A percentile compares a stretch with the other conserved stretches of the same genome.
Conservation (phyloP, 225 moss, liverwort and hornwort genomes). For the Bryoerythrophyllum caledonicum region DNA sequence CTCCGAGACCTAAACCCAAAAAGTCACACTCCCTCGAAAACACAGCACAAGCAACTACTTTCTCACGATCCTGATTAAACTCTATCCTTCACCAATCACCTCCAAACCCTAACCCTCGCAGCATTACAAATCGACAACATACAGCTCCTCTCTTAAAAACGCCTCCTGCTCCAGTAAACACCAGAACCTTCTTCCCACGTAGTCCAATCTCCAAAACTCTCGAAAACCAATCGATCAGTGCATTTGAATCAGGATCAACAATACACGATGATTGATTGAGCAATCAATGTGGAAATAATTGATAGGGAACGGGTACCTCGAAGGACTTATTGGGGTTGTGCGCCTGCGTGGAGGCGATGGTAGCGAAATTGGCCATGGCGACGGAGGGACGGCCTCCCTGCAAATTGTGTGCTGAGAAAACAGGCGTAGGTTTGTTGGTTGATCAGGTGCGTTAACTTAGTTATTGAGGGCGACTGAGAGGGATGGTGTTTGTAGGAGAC, state of each 20-base stretch:
- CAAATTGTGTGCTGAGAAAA: not conserved
- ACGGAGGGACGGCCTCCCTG: not conserved
- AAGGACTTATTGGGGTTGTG: conserved; percentile 87
- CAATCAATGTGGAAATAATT: not conserved
- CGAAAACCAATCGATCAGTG: not conserved
- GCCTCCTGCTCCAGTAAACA: no score
- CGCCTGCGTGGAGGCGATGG: conserved; percentile 56
- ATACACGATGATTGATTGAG: not conserved
- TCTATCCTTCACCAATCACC: no score
- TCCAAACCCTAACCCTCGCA: conserved; percentile 8
- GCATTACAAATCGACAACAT: not conserved
- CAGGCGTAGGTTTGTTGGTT: no score
- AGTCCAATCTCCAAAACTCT: conserved; percentile 1
- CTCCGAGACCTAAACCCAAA: no score
- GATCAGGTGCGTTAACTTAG: not conserved
- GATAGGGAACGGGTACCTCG: conserved; percentile 36
- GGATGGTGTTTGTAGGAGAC: not conserved
- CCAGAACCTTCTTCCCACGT: not conserved
- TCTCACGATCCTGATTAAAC: not conserved
- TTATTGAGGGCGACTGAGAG: no score
- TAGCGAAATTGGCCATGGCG: conserved; percentile 57
- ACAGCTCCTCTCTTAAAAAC: not conserved
- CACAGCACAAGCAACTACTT: no score
- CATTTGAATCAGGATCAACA: not conserved
- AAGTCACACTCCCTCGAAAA: no score